Evolutionary conservation across 2,329 filamentous ascomycete species (phyloP), one percentile per base, ranked within the genome.

Genomic region (Pseudocercospora macadamiae): DNA sequence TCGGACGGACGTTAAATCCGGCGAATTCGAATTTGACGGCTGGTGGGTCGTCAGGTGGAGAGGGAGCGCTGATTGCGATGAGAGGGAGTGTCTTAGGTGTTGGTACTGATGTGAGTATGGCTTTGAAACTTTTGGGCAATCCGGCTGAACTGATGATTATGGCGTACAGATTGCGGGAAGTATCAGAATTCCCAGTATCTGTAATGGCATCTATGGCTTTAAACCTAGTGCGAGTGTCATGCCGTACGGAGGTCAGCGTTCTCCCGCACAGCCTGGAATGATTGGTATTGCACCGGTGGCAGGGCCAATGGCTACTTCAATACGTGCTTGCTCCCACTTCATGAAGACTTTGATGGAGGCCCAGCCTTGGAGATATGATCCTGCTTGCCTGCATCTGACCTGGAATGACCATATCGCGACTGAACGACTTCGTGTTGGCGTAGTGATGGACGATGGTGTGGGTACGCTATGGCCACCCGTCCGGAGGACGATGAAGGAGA

Each of bases 21-120:
- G 76, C 81, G 57, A 89, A 89, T 60, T 78, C 82, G 1, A 74
- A 79, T 18, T 76, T 87, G 36, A 86, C 83, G 0, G 79, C 85
- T 0, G 88, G 88, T 5, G 88, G 89, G 1, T 85, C 82, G 6
- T 85, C 83, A 0, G 88, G 88, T 12, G 88, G 88, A 10, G 86
- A 89, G 69, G 85, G 80, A 0, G 84, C 82, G 0, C 71, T 88
- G 9, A 66, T 88, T 18, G 82, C 80, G 2, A 80, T 88, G 75
- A 77, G 79, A 25, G 86, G 86, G 0, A 82, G 77, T 34, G 77
- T 84, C 53, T 67, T 88, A 1, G 87, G 87, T 1, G 77, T 88
- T 12, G 85, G 84, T 0, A 88, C 86, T 0, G 86, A 89, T 71
- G 79, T 88, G n/a, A 18, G 34, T 37, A 7, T n/a, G 14, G 4